These are phyloP conservation scores for Diaporthe caulivora DNA, from an alignment of 2,329 filamentous ascomycete species.

Conservation along the genomic window DNA sequence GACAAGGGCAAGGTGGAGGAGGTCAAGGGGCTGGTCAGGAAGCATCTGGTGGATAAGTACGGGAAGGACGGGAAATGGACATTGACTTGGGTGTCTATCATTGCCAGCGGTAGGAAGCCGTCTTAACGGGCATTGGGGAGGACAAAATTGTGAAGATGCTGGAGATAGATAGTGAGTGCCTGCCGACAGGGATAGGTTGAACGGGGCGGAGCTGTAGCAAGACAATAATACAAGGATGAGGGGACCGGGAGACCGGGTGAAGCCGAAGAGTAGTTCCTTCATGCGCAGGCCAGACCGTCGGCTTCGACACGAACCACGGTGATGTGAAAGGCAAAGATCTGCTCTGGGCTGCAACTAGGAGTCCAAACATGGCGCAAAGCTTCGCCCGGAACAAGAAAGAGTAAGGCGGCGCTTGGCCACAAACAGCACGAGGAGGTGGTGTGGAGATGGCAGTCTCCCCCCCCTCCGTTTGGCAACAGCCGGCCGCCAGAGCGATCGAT, in stretches of 20 bases:
- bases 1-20: conserved; percentile 52
- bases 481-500: conserved; percentile 11
- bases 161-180: no score
- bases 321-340: conserved; percentile 23
- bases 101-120: conserved; percentile 44
- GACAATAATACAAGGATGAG: conserved; percentile 1
- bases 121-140: background rate
- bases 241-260: conserved; percentile 5
- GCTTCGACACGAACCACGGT: background rate
- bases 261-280: background rate
- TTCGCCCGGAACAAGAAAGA: conserved; percentile 4
- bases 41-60: conserved; percentile 56
- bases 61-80: conserved; percentile 50
- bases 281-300: conserved; percentile 1
- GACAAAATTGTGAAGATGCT: background rate
- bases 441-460: conserved; percentile 17
- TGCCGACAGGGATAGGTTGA: background rate
- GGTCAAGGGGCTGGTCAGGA: conserved; percentile 50
- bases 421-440: conserved; percentile 12
- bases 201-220: background rate
- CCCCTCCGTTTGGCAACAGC: conserved; percentile 5
- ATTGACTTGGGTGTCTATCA: conserved; percentile 48
- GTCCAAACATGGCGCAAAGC: conserved; percentile 2
- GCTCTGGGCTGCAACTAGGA: background rate
- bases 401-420: conserved; percentile 22